phyloP scores from a whole-genome alignment of 2,329 filamentous ascomycete genomes.

The Orbilia quercus region DNA sequence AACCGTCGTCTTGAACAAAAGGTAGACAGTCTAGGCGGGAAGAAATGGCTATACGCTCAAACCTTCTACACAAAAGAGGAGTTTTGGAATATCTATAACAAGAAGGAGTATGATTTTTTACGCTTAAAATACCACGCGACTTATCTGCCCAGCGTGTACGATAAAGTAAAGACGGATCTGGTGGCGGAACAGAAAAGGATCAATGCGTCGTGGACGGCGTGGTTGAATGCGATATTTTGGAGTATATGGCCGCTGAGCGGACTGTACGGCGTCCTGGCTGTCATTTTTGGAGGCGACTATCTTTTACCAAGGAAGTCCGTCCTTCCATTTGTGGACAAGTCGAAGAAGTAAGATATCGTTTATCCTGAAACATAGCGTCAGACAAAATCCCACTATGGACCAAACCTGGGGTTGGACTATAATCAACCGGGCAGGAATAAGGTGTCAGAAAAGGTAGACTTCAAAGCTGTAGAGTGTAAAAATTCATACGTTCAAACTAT shows the following conservation, averaged over 20 bases:
- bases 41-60: slow-evolving; percentile 78
- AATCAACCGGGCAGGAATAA: too few species aligned
- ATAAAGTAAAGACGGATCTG: slow-evolving; percentile 72
- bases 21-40: slow-evolving; percentile 71
- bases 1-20: slow-evolving; percentile 73
- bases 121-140: slow-evolving; percentile 71
- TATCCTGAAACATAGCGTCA: too few species aligned
- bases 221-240: slow-evolving; percentile 60
- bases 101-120: slow-evolving; percentile 70
- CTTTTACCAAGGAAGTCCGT: slow-evolving; percentile 54
- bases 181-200: slow-evolving; percentile 62
- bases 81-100: slow-evolving; percentile 75
- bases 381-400: too few species aligned
- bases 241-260: slow-evolving; percentile 70
- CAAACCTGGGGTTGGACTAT: too few species aligned
- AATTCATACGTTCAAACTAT: slow-evolving; percentile 7
- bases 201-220: slow-evolving; percentile 61
- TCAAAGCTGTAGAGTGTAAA: too few species aligned
- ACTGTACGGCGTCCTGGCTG: slow-evolving; percentile 71
- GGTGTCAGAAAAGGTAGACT: too few species aligned
- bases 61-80: slow-evolving; percentile 75
- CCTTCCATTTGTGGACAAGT: slow-evolving; percentile 3
- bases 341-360: slow-evolving; percentile 17
- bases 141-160: slow-evolving; percentile 73
- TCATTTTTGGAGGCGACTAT: slow-evolving; percentile 67